These are phyloP conservation scores for Chlorella vulgaris DNA, from an alignment of 139 green algal genomes.

Conservation along the genomic window DNA sequence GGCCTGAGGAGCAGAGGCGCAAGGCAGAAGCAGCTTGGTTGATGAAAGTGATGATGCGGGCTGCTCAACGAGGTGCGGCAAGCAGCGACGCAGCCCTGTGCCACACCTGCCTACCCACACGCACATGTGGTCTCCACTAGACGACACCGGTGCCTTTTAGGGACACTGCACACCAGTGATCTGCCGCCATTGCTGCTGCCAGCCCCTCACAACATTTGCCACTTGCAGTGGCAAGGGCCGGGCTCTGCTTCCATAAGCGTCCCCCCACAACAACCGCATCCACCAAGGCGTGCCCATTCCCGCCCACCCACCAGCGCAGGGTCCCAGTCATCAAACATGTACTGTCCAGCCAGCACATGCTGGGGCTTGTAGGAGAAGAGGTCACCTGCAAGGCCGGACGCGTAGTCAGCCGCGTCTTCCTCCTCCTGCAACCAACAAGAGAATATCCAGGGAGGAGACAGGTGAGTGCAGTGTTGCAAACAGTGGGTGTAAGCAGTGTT, in stretches of 20 bases:
- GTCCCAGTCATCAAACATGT: conserved; percentile 75
- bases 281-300: no score
- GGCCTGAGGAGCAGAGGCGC: conserved; percentile 25
- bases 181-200: no score
- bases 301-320: conserved; percentile 55
- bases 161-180: no score
- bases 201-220: no score
- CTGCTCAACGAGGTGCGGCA: no score
- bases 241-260: no score
- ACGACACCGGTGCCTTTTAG: no score
- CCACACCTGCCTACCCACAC: neutral
- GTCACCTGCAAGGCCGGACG: conserved; percentile 58
- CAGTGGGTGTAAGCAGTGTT: no score
- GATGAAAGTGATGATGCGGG: neutral
- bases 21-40: neutral
- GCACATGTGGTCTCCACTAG: neutral
- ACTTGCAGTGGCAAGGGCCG: no score
- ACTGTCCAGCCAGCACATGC: conserved; percentile 69
- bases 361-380: conserved; percentile 57
- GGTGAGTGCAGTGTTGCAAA: no score
- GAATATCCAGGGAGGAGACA: neutral
- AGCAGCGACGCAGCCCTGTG: no score
- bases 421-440: conserved; percentile 72
- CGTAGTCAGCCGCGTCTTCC: conserved; percentile 82
- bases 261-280: no score